A percentile compares a stretch with the other conserved stretches of the same genome.
Evolutionary conservation across 805 yeast species (phyloP).

Genomic region (Candida ulmi): DNA sequence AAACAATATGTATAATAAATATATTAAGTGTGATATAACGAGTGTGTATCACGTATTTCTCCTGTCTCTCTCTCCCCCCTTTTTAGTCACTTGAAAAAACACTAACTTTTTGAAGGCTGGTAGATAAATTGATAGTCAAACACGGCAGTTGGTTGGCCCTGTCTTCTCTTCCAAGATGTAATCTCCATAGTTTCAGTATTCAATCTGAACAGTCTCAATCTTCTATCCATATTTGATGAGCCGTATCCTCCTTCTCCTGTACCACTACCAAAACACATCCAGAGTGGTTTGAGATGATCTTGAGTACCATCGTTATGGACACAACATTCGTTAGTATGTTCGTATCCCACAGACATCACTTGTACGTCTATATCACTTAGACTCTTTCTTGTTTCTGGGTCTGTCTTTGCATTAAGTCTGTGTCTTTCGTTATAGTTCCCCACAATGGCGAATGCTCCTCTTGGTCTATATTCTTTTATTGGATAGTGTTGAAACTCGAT

Average conservation of each 20-base stretch:
- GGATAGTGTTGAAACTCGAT: conserved; percentile 69
- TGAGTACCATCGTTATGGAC: conserved; percentile 26
- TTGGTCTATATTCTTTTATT: conserved; percentile 49
- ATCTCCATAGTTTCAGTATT: conserved; percentile 37
- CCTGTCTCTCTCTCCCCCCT: too few species aligned
- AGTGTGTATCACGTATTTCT: too few species aligned
- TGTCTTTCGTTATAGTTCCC: conserved; percentile 33
- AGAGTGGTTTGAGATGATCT: conserved; percentile 26
- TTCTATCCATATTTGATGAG: conserved; percentile 40
- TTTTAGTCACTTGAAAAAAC: background rate
- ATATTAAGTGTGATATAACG: too few species aligned
- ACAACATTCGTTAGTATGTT: conserved; percentile 66
- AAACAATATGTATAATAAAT: too few species aligned
- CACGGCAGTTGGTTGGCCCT: conserved; percentile 34
- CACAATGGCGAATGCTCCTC: conserved; percentile 29
- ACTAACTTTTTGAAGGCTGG: background rate
- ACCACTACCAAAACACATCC: conserved; percentile 68
- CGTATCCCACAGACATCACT: conserved; percentile 61
- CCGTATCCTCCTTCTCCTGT: conserved; percentile 64
- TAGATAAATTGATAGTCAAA: conserved; percentile 40
- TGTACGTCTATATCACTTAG: conserved; percentile 42
- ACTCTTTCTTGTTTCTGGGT: conserved; percentile 36
- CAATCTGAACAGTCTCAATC: conserved; percentile 48
- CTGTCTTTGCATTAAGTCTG: conserved; percentile 29
- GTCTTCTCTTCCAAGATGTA: conserved; percentile 55